These are phyloP conservation scores for Haematococcus sp. DNA, from an alignment of 139 green algal species.

Conservation along the genomic window DNA sequence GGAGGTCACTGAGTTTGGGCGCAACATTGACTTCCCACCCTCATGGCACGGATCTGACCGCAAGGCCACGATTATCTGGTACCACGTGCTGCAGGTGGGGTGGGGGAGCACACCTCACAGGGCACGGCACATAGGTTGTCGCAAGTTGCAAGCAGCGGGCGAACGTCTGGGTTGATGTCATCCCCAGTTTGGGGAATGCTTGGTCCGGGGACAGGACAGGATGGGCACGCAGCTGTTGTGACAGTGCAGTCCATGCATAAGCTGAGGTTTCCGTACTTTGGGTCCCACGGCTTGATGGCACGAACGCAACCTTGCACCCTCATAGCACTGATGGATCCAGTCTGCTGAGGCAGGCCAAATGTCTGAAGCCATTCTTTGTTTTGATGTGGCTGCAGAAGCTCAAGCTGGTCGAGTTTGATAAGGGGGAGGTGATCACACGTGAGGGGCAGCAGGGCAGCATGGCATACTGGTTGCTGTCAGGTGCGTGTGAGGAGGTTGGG, in stretches of 20 bases:
- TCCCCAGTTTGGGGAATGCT: too few relatives aligned
- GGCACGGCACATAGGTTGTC: too few relatives aligned
- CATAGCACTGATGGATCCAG: too few relatives aligned
- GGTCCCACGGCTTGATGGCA: too few relatives aligned
- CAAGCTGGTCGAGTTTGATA: slow-evolving; percentile 1
- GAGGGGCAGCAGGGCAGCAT: neutral
- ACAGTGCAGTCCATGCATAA: neutral
- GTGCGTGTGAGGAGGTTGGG: neutral
- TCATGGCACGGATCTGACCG: slow-evolving; percentile 4
- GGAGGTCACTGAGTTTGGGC: slow-evolving; percentile 12
- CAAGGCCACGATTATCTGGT: neutral
- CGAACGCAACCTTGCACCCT: too few relatives aligned
- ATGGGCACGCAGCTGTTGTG: neutral
- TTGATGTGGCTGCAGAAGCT: neutral
- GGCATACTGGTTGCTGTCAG: slow-evolving; percentile 11
- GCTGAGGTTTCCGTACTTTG: too few relatives aligned
- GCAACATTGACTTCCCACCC: slow-evolving; percentile 11
- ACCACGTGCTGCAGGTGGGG: neutral
- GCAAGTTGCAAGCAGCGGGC: too few relatives aligned
- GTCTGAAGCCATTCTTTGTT: too few relatives aligned
- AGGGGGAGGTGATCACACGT: neutral
- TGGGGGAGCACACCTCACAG: too few relatives aligned
- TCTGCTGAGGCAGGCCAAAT: too few relatives aligned
- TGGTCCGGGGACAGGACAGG: too few relatives aligned
- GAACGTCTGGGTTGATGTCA: too few relatives aligned